Percentiles rank a stretch among this genome's conserved stretches.
Evolutionary conservation across 1,139 yeast genomes (phyloP).

Genomic region (Ogataea hybrid): DNA sequence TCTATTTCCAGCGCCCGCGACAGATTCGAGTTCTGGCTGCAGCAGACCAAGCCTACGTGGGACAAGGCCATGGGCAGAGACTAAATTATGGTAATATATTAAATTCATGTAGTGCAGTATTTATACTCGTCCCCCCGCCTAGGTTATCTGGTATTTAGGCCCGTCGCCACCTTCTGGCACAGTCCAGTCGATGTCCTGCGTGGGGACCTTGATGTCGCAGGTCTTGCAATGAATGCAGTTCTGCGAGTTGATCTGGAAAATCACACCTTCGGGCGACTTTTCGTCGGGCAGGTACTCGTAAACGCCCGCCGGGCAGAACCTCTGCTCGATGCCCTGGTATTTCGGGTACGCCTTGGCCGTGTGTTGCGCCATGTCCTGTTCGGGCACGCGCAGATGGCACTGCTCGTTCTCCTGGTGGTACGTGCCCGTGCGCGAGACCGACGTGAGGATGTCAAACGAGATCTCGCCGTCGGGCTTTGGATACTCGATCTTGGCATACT

Average conservation of each 20-base stretch:
- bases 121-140: neutral
- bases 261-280: conserved; percentile 56
- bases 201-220: conserved; percentile 94
- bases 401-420: conserved; percentile 93
- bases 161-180: conserved; percentile 99
- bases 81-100: neutral
- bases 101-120: neutral
- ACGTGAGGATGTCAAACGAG: conserved; percentile 87
- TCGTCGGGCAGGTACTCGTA: conserved; percentile 86
- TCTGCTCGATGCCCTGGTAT: conserved; percentile 81
- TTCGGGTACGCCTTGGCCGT: conserved; percentile 67
- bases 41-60: conserved; percentile 31
- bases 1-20: conserved; percentile 59
- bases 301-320: conserved; percentile 98
- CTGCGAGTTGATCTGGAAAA: conserved; percentile 90
- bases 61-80: conserved; percentile 34
- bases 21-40: conserved; percentile 39
- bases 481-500: conserved; percentile 71
- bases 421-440: conserved; percentile 94
- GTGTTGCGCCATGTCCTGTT: conserved; percentile 68
- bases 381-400: conserved; percentile 79
- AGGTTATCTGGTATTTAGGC: conserved; percentile 86
- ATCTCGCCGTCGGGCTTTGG: conserved; percentile 93
- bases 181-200: conserved; percentile 91
- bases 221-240: conserved; percentile 98